Evolutionary conservation across 1,284 basidiomycete species (phyloP).

Genomic region (Peniophora sp.): DNA sequence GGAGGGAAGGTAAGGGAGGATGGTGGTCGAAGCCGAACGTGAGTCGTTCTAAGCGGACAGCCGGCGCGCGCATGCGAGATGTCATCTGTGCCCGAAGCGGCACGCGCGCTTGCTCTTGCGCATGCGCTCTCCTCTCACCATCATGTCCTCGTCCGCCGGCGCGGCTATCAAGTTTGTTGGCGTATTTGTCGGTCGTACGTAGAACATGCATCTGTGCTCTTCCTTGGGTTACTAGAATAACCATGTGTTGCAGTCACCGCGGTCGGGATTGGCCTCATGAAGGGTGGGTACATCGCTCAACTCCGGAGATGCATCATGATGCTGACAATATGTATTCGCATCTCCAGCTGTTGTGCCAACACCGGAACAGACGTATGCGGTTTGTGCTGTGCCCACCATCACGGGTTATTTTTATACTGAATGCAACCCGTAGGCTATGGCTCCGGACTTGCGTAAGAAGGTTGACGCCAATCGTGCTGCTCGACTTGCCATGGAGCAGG

Average conservation of each 20-base stretch:
- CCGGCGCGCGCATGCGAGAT: not conserved
- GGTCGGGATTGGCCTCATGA: slow-evolving; percentile 57
- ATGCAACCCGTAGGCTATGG: slow-evolving; percentile 40
- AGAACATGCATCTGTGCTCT: not conserved
- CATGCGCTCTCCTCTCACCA: not conserved
- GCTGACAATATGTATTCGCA: not conserved
- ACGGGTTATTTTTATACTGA: not conserved
- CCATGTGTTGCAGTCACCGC: slow-evolving; percentile 38
- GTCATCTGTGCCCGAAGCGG: not conserved
- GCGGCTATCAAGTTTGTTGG: slow-evolving; percentile 25
- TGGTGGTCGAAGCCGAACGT: not conserved
- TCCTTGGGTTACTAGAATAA: not conserved
- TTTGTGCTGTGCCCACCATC: slow-evolving; percentile 18
- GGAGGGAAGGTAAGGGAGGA: not conserved
- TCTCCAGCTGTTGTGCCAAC: slow-evolving; percentile 53
- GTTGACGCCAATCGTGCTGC: slow-evolving; percentile 57
- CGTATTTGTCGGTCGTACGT: slow-evolving; percentile 40
- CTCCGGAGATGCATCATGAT: not conserved
- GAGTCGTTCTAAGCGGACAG: not conserved
- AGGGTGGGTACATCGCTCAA: slow-evolving; percentile 35
- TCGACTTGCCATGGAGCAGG: slow-evolving; percentile 47
- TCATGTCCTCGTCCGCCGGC: slow-evolving; percentile 6
- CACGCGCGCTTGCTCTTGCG: not conserved
- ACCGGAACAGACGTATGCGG: slow-evolving; percentile 48
- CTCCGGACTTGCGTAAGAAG: slow-evolving; percentile 58